Conservation (phyloP, 2,329 filamentous ascomycete genomes). For the Diaporthe batatas region DNA sequence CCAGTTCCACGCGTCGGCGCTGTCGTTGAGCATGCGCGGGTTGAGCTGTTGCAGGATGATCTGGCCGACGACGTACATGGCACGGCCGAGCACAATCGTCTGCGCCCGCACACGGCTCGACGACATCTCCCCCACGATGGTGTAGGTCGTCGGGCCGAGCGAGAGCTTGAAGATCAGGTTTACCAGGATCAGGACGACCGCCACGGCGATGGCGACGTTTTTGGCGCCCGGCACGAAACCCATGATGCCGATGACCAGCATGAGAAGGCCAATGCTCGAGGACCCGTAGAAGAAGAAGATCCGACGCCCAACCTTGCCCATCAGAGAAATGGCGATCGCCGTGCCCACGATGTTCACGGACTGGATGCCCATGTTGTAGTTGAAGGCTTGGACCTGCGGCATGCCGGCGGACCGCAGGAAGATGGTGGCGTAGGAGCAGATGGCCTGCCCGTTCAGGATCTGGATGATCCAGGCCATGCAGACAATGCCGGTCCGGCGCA, state of each 20-base stretch:
- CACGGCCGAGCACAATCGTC: conserved; percentile 60
- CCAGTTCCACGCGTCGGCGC: conserved; percentile 57
- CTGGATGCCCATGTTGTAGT: conserved; percentile 62
- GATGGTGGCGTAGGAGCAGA: conserved; percentile 64
- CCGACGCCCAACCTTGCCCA: conserved; percentile 63
- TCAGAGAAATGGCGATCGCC: conserved; percentile 63
- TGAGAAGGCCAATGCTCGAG: conserved; percentile 55
- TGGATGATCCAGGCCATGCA: conserved; percentile 63
- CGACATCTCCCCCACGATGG: conserved; percentile 59
- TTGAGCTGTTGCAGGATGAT: conserved; percentile 62
- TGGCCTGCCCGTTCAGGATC: conserved; percentile 60
- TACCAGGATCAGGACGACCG: conserved; percentile 61
- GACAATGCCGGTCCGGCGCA: conserved; percentile 66
- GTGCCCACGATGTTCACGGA: conserved; percentile 66
- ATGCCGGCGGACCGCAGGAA: conserved; percentile 62
- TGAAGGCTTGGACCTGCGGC: conserved; percentile 58
- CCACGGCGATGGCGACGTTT: conserved; percentile 52
- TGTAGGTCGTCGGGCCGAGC: conserved; percentile 60
- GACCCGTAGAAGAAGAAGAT: conserved; percentile 61
- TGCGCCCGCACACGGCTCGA: conserved; percentile 61
- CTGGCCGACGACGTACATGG: conserved; percentile 62
- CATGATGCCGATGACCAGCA: conserved; percentile 43
- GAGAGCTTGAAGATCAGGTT: conserved; percentile 60
- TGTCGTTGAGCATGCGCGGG: conserved; percentile 61
- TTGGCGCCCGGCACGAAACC: neutral